Base-by-base conservation (phyloP, 1,284 basidiomycete species). In the Sparassis latifolia region DNA sequence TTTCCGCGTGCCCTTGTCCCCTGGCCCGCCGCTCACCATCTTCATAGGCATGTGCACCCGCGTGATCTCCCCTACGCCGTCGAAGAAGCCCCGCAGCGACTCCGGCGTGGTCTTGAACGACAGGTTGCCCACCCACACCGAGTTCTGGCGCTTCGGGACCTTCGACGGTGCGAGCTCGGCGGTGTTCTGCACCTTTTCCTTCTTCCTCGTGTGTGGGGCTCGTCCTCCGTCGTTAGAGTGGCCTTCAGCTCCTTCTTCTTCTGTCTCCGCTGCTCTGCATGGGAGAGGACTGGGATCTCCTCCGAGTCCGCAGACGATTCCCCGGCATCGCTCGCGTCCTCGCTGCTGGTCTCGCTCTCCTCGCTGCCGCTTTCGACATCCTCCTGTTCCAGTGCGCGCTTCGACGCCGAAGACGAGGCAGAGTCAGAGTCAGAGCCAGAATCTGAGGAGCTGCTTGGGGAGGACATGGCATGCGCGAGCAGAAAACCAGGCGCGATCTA, bases 81-180 rank as follows among this genome's bases (percentile, higher is more conserved):
- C 77, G 63, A 97, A 87, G 68, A 92, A 92, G 20, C 69, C 68
- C 44, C 77, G 76, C 32, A 98, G 70, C 5, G 82, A 72, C 10
- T 87, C 84, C 45, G 79, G 70, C 0, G 86, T 90, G 20, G 95
- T 97, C 68, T 89, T 89, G 78, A 91, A 99, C 20, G 90, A 81
- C 63, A 99, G 66, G 68, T 99, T 99, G 43, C 97, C 96, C 38
- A 98, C 84, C 92, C 96, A 99, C 37, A 99, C 76, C 2, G 90
- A 92, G 62, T 92, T 86, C 62, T 91, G 82, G 40, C 84, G 78
- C 66, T 81, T 73, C 45, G 63, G 70, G 30, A 59, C 43, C 51
- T 66, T 65, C 12, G 62, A 62, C 6, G 63, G 63, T 4, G 56
- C 52, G n/a, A 63, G 55, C 44, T 66, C 60, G 10, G 61, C 60